These are phyloP conservation scores for Termitomyces sp. DNA, from an alignment of 768 basidiomycete genomes.

Conservation along the genomic window DNA sequence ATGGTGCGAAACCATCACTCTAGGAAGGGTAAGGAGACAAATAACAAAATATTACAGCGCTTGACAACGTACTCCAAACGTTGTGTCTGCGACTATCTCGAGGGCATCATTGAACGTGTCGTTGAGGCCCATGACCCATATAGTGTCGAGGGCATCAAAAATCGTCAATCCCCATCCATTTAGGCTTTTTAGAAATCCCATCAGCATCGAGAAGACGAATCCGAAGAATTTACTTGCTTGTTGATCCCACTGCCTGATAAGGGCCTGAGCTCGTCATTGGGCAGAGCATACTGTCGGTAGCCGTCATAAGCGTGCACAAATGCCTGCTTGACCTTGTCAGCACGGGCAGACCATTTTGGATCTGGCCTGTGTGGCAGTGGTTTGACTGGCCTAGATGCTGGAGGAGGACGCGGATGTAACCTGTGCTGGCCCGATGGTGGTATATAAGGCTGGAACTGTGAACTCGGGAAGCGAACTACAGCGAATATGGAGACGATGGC, in stretches of 20 bases:
- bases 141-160: conserved; percentile 77
- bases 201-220: not conserved
- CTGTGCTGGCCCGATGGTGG: conserved; percentile 1
- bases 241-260: conserved; percentile 40
- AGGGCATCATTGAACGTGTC: conserved; percentile 60
- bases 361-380: not conserved
- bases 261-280: conserved; percentile 54
- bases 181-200: conserved; percentile 34
- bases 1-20: conserved; percentile 34
- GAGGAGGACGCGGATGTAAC: not conserved
- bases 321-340: conserved; percentile 47
- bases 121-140: conserved; percentile 72
- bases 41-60: not conserved
- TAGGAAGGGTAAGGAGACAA: not conserved
- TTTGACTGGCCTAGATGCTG: not conserved
- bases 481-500: conserved; percentile 14
- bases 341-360: conserved; percentile 42
- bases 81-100: conserved; percentile 39
- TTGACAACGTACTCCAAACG: conserved; percentile 33
- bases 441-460: not conserved
- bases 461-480: not conserved
- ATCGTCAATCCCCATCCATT: conserved; percentile 73
- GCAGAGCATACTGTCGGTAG: conserved; percentile 45
- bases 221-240: conserved; percentile 38
- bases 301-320: conserved; percentile 58